These are phyloP conservation scores for Penicillium sp. DNA, from an alignment of 2,329 filamentous ascomycete species.

Conservation along the genomic window DNA sequence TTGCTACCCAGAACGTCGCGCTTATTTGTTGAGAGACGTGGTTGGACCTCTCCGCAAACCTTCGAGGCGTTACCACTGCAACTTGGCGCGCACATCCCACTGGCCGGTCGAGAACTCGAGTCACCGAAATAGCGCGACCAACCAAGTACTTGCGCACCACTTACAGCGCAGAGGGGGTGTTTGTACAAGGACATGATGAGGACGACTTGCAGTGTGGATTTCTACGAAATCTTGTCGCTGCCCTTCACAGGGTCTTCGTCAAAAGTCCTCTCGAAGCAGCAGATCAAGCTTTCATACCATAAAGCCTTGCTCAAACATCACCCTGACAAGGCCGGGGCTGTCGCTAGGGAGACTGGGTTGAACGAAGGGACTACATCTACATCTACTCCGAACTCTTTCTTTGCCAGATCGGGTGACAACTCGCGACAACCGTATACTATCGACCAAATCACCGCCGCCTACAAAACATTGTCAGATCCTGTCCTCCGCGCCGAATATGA, in stretches of 20 bases:
- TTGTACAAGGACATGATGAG: constrained; percentile 11
- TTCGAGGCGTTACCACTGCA: neutral
- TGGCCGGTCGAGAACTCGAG: neutral
- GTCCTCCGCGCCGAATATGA: constrained; percentile 49
- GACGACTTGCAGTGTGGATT: constrained; percentile 20
- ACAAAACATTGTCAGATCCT: constrained; percentile 51
- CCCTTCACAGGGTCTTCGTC: constrained; percentile 27
- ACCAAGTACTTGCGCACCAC: neutral
- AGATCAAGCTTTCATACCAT: constrained; percentile 55
- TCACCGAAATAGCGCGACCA: neutral
- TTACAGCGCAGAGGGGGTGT: neutral
- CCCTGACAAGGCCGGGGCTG: constrained; percentile 52
- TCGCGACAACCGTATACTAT: constrained; percentile 40
- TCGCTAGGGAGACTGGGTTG: constrained; percentile 13
- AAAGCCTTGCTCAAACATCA: constrained; percentile 56
- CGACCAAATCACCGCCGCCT: constrained; percentile 59
- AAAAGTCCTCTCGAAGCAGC: constrained; percentile 35
- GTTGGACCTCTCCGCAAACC: neutral
- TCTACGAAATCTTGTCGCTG: constrained; percentile 43
- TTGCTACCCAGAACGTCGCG: neutral
- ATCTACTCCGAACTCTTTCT: neutral
- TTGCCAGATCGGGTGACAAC: neutral
- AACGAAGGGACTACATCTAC: neutral
- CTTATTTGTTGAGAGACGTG: neutral
- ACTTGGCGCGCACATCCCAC: neutral